Conservation (phyloP, 2,329 filamentous ascomycete genomes). For the Fusarium albidum region DNA sequence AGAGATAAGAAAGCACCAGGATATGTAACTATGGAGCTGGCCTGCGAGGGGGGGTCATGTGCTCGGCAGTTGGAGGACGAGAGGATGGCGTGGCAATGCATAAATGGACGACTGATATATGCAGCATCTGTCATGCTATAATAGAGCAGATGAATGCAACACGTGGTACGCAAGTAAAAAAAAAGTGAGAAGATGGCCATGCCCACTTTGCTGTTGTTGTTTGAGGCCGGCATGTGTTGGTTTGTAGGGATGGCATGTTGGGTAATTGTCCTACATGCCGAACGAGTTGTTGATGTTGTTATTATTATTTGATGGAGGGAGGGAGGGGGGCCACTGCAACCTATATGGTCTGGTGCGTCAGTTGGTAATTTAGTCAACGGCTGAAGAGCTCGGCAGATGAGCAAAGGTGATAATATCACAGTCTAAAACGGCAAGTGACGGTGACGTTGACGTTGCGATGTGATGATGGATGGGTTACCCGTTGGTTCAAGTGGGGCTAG, state of each 20-base stretch:
- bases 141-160: constrained; percentile 6
- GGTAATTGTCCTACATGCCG: constrained; percentile 23
- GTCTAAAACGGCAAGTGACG: too few relatives aligned
- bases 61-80: constrained; percentile 9
- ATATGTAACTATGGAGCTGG: not conserved
- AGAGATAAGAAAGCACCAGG: too few relatives aligned
- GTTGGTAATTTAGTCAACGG: too few relatives aligned
- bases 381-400: too few relatives aligned
- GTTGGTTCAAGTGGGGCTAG: too few relatives aligned
- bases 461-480: too few relatives aligned
- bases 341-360: too few relatives aligned
- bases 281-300: constrained; percentile 9
- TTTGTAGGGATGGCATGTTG: constrained; percentile 16
- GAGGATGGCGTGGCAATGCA: constrained; percentile 30
- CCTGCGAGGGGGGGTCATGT: not conserved
- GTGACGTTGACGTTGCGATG: too few relatives aligned
- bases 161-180: not conserved
- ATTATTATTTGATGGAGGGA: not conserved
- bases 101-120: constrained; percentile 14
- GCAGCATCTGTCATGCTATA: not conserved
- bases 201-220: not conserved
- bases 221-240: not conserved
- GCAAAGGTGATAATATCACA: too few relatives aligned
- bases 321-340: not conserved
- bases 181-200: not conserved